These are phyloP conservation scores for Brassica hybrid DNA, from an alignment of 441 rosid species.

Conservation along the genomic window DNA sequence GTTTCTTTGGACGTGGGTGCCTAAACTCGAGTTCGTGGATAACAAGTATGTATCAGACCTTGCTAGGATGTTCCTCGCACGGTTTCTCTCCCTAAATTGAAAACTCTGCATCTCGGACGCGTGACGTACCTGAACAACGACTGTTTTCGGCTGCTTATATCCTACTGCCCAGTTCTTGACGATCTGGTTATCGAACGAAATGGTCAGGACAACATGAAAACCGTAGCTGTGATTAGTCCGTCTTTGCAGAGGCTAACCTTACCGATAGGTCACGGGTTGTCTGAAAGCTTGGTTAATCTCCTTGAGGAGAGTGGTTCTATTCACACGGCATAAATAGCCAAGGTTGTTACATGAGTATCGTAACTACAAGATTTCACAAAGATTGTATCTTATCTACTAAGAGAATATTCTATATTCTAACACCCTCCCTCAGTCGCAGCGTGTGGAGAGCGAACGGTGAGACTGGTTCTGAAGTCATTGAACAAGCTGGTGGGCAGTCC, in stretches of 20 bases:
- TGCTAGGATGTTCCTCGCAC: neutral
- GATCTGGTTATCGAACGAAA: neutral
- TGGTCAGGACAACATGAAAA: neutral
- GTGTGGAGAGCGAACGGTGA: too few relatives aligned
- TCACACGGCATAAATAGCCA: too few relatives aligned
- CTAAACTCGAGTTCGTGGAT: neutral
- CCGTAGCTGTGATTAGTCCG: neutral
- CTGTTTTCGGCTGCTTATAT: neutral
- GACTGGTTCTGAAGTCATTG: too few relatives aligned
- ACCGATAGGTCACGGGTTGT: neutral
- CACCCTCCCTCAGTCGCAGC: too few relatives aligned
- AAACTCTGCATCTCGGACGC: neutral
- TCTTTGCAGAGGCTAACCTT: constrained; percentile 5
- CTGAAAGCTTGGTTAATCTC: neutral
- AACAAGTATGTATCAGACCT: neutral
- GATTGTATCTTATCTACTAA: too few relatives aligned
- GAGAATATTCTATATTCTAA: too few relatives aligned
- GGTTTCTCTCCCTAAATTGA: constrained; percentile 2
- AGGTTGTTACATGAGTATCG: too few relatives aligned
- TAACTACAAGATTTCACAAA: too few relatives aligned
- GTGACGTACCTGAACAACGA: neutral
- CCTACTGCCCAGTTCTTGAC: neutral
- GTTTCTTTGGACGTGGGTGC: neutral
- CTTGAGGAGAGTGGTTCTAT: too few relatives aligned
- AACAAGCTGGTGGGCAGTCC: too few relatives aligned